A percentile compares a stretch with the other conserved stretches of the same genome.
Evolutionary conservation across 2,329 filamentous ascomycete species (phyloP).

Genomic region (Aspergillus floridensis): DNA sequence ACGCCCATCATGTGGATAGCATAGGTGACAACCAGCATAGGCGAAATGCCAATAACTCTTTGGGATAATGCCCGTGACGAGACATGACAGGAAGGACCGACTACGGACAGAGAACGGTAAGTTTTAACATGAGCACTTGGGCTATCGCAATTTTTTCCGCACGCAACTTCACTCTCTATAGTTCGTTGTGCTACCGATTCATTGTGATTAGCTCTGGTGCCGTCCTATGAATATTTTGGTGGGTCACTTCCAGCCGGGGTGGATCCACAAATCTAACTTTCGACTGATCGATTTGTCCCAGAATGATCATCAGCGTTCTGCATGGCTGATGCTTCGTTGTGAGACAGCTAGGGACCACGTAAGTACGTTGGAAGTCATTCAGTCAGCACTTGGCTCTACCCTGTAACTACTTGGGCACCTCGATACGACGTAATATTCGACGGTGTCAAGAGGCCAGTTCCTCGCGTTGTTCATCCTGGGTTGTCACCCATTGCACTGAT

Average conservation of each 20-base stretch:
- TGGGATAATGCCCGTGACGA: neutral
- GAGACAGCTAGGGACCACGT: slow-evolving; percentile 1
- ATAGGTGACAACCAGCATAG: slow-evolving; percentile 2
- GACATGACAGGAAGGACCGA: neutral
- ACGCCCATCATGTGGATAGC: slow-evolving; percentile 3
- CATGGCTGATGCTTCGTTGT: neutral
- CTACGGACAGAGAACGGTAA: neutral
- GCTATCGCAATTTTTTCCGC: slow-evolving; percentile 8
- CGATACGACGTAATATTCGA: neutral
- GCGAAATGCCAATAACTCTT: neutral
- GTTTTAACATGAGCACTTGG: neutral
- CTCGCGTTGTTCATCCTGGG: neutral
- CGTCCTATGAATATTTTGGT: neutral
- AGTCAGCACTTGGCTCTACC: neutral
- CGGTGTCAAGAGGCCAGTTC: neutral
- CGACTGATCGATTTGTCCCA: neutral
- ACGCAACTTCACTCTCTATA: neutral
- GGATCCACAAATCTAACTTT: neutral
- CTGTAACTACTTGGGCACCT: neutral
- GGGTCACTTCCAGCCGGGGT: neutral
- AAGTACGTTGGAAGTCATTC: neutral
- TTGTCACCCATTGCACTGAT: neutral
- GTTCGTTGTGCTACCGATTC: neutral
- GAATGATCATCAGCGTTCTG: neutral
- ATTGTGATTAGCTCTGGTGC: neutral